A percentile compares a stretch with the other conserved stretches of the same genome.
Conservation (phyloP, 257 asterid species). For the Solanum boliviense region DNA sequence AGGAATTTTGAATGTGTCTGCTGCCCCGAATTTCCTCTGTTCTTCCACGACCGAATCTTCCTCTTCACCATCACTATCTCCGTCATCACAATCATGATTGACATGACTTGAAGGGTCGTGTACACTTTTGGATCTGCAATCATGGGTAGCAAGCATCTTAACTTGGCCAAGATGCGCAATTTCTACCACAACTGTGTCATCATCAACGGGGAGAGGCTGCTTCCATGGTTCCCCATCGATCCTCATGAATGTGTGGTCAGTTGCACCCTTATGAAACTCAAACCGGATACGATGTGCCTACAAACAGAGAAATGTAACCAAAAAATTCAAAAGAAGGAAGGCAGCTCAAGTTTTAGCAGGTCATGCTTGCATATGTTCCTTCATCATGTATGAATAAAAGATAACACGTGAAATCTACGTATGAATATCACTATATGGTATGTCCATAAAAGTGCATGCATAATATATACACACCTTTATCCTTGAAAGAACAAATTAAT, state of each 20-base stretch:
- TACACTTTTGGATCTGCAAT: slow-evolving; percentile 47
- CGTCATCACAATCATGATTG: slow-evolving; percentile 22
- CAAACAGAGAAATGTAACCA: neutral
- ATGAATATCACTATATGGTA: neutral
- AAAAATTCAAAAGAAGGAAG: neutral
- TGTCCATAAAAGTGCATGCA: neutral
- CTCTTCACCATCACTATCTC: slow-evolving; percentile 59
- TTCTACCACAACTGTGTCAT: slow-evolving; percentile 59
- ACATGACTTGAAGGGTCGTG: slow-evolving; percentile 40
- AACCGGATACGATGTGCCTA: slow-evolving; percentile 61
- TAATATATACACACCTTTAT: neutral
- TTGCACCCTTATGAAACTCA: slow-evolving; percentile 65
- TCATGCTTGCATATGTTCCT: no score
- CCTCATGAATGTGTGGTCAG: slow-evolving; percentile 75
- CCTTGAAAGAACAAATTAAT: neutral
- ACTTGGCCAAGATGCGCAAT: slow-evolving; percentile 67
- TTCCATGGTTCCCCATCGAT: slow-evolving; percentile 94
- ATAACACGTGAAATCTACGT: neutral
- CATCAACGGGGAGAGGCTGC: slow-evolving; percentile 70
- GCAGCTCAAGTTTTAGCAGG: neutral
- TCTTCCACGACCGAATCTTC: slow-evolving; percentile 48
- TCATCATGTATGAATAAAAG: neutral
- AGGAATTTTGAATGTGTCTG: slow-evolving; percentile 69
- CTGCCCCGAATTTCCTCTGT: slow-evolving; percentile 77
- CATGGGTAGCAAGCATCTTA: slow-evolving; percentile 77